Conservation (phyloP, 2,329 filamentous ascomycete genomes). For the Pseudogymnoascus sp. region DNA sequence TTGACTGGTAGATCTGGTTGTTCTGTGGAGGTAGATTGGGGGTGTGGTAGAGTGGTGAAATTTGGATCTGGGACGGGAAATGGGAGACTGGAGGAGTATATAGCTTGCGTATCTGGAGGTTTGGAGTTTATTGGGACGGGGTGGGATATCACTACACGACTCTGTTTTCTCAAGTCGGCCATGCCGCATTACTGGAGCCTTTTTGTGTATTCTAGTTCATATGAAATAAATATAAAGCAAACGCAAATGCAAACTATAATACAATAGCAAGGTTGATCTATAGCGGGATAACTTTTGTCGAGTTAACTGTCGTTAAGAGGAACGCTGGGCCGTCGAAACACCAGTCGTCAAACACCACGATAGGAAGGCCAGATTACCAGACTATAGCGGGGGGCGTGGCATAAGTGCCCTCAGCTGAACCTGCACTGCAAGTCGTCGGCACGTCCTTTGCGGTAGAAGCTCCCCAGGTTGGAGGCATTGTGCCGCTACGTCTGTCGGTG, state of each 20-base stretch:
- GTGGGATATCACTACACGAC: neutral
- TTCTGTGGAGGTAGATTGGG: neutral
- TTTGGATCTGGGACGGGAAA: neutral
- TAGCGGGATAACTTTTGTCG: neutral
- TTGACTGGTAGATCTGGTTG: conserved; percentile 4
- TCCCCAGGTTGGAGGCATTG: conserved; percentile 48
- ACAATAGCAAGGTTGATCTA: neutral
- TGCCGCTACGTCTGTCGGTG: conserved; percentile 44
- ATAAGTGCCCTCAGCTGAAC: neutral
- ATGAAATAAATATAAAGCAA: conserved; percentile 1
- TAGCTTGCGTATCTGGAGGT: neutral
- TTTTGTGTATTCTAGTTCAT: neutral
- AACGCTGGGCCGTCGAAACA: neutral
- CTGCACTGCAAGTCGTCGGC: neutral
- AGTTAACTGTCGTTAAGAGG: neutral
- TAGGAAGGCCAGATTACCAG: neutral
- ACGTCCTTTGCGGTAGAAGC: neutral
- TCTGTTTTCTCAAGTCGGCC: neutral
- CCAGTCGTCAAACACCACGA: neutral
- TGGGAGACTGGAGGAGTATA: neutral
- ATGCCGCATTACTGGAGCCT: neutral
- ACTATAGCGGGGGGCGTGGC: neutral
- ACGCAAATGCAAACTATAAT: neutral
- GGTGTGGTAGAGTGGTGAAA: neutral
- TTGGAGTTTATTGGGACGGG: neutral